Evolutionary conservation across 176 grass and related monocot species (phyloP).

Genomic region (Rhynchospora pubera): DNA sequence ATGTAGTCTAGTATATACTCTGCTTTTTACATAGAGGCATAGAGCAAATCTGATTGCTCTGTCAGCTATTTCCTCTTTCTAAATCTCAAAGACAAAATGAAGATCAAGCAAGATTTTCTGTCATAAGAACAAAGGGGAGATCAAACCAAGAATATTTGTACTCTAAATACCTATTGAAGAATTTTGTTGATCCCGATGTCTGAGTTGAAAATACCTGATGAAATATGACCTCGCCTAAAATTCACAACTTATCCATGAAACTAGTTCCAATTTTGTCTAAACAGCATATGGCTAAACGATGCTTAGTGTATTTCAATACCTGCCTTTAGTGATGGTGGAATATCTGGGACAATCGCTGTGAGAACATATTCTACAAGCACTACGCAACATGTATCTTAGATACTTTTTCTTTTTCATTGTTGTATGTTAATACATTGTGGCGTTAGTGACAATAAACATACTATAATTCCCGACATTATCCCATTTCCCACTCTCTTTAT

Average conservation of each 20-base stretch:
- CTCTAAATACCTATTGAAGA: background rate
- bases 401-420: background rate
- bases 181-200: background rate
- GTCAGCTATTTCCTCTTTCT: background rate
- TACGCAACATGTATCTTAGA: background rate
- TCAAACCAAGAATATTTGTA: background rate
- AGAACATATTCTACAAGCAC: conserved; percentile 12
- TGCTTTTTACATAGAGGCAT: background rate
- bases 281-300: background rate
- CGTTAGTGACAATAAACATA: background rate
- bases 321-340: background rate
- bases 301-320: background rate
- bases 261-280: background rate
- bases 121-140: background rate
- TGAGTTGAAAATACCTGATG: background rate
- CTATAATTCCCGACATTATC: no score
- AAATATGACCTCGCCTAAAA: background rate
- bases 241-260: background rate
- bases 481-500: background rate
- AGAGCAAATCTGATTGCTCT: background rate
- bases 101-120: background rate
- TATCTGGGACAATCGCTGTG: background rate
- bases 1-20: background rate
- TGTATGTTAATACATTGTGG: background rate
- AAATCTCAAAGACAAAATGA: background rate